Evolutionary conservation across 495 filamentous ascomycete genomes (phyloP).

Genomic region (Cercophora samala): DNA sequence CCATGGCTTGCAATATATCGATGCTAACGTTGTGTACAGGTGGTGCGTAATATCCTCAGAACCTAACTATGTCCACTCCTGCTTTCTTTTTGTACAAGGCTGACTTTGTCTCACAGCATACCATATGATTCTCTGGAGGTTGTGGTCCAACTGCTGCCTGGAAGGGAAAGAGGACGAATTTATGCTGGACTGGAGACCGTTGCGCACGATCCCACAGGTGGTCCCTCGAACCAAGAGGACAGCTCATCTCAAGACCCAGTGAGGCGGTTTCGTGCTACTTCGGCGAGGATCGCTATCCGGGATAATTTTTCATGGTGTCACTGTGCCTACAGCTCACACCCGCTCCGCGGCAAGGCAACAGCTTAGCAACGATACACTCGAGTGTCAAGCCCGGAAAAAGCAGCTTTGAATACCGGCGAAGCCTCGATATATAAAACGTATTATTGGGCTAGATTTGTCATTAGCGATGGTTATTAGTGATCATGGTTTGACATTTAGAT

Average conservation of each 20-base stretch:
- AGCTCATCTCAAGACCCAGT: constrained; percentile 34
- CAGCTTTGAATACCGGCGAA: background rate
- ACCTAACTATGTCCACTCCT: background rate
- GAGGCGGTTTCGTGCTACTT: constrained; percentile 13
- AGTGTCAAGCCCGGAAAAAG: too few relatives aligned
- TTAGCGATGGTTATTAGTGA: background rate
- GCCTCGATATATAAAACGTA: background rate
- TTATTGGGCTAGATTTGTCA: background rate
- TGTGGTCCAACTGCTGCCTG: constrained; percentile 79
- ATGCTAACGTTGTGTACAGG: constrained; percentile 4
- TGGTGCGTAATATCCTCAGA: constrained; percentile 3
- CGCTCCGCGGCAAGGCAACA: background rate
- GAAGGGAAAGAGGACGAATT: constrained; percentile 75
- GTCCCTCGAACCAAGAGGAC: constrained; percentile 24
- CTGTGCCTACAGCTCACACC: background rate
- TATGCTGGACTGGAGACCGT: constrained; percentile 66
- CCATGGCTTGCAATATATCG: background rate
- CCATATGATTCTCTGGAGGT: constrained; percentile 80
- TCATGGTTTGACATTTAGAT: background rate
- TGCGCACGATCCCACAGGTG: constrained; percentile 63
- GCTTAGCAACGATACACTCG: background rate
- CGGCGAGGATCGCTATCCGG: background rate
- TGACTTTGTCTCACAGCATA: constrained; percentile 59
- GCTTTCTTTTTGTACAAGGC: constrained; percentile 9
- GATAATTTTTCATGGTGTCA: background rate